phyloP scores from a whole-genome alignment of 176 grass and related monocot species.

The Aegilops umbellulata region DNA sequence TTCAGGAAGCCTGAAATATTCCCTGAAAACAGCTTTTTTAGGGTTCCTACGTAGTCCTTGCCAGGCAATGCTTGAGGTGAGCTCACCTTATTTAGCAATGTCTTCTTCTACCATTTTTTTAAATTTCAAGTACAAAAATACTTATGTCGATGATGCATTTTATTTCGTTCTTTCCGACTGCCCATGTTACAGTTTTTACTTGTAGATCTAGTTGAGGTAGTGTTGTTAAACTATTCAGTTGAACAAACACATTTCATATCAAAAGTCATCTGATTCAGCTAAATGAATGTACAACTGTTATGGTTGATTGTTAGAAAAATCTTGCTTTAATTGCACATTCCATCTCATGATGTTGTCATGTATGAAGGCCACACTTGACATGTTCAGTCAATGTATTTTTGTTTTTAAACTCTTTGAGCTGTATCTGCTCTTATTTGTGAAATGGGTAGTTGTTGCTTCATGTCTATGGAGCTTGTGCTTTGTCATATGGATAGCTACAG shows the following conservation, averaged over 20 bases:
- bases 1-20: slow-evolving; percentile 75
- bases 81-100: neutral
- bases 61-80: slow-evolving; percentile 76
- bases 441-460: neutral
- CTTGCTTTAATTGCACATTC: neutral
- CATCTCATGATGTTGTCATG: neutral
- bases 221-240: slow-evolving; percentile 9
- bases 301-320: slow-evolving; percentile 7
- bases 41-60: slow-evolving; percentile 81
- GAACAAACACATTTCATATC: slow-evolving; percentile 8
- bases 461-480: neutral
- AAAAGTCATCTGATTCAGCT: neutral
- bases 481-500: neutral
- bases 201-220: slow-evolving; percentile 12
- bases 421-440: neutral
- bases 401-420: neutral
- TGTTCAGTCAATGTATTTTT: neutral
- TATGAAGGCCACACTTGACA: neutral
- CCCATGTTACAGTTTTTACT: neutral
- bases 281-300: neutral
- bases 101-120: neutral
- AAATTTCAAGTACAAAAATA: neutral
- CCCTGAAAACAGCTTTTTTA: slow-evolving; percentile 67
- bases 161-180: neutral
- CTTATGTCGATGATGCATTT: neutral